phyloP scores from a whole-genome alignment of 257 asterid genomes.

The Misopates orontium region DNA sequence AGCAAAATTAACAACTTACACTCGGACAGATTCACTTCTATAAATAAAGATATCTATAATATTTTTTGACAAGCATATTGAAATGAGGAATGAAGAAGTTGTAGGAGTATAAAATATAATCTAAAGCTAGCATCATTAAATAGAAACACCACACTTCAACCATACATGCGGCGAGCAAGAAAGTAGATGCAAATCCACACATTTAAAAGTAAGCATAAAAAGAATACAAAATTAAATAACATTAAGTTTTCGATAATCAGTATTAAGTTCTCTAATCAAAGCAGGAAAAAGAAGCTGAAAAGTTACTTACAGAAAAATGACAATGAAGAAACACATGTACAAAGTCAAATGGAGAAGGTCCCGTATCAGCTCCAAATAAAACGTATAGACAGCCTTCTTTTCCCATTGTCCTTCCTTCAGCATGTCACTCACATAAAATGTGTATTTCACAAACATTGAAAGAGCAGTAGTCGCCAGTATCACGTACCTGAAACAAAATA shows the following conservation, averaged over 20 bases:
- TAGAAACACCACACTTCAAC: not conserved
- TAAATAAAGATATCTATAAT: not conserved
- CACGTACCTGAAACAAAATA: constrained; percentile 65
- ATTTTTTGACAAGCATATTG: not conserved
- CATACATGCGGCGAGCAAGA: not conserved
- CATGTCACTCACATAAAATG: constrained; percentile 84
- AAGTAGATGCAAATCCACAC: not conserved
- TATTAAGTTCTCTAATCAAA: not conserved
- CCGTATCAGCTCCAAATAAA: constrained; percentile 88
- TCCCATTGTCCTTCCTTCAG: constrained; percentile 99
- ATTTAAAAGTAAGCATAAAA: not conserved
- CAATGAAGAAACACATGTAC: constrained; percentile 96
- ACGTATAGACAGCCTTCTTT: constrained; percentile 89
- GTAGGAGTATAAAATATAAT: not conserved
- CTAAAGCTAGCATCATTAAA: not conserved
- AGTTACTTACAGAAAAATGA: constrained; percentile 80
- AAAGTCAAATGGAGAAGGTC: constrained; percentile 90
- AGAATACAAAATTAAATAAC: not conserved
- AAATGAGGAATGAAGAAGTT: not conserved
- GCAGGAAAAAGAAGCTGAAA: constrained; percentile 12
- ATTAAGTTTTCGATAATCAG: not conserved
- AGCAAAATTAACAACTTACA: no score
- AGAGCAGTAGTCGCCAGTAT: constrained; percentile 90
- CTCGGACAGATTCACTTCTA: not conserved
- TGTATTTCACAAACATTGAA: constrained; percentile 78